Evolutionary conservation across 2,329 filamentous ascomycete species (phyloP), one percentile per base, ranked within the genome.

Genomic region (Trichoderma polysporum): DNA sequence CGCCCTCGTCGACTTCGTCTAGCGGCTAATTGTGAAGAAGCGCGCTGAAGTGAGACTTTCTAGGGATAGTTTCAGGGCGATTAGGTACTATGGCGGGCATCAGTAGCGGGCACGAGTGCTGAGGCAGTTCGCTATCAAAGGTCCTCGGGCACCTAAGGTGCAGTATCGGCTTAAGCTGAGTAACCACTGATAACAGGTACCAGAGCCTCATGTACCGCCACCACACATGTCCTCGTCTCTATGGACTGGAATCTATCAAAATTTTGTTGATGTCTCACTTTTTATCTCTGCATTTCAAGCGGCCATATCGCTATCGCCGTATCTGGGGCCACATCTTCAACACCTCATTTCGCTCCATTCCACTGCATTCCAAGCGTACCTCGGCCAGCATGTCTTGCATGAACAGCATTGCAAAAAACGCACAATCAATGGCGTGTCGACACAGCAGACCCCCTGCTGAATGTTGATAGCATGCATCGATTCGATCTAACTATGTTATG

Each of bases 381-480:
- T 56, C 61, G 61, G 50, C 61, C 61, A 56, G 61, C 61, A 56
- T 64, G 50, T 56, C 61, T 56, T 56, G 61, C 61, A 64, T 53
- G 61, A 64, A 64, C 61, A 64, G 61, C 61, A 35, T 9, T 47
- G 27, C 61, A 31, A 17, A 56, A 56, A 47, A 35, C 35, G 50
- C 61, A 39, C 49, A 47, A 27, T 27, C 37, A 7, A 64, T 64
- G 61, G 61, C 61, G 61, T 64, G 61, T 56, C 37, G 33, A 56
- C 33, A 56, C 53, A 39, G 3, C 19, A 56, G 53, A 27, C 61
- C 61, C 58, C 37, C 37, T 35, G 49, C 27, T 54, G 25, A 50
- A 56, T 64, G 54, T n/a, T 37, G 50, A 64, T 56, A 31, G 50
- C 50, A 19, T 47, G 50, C 61, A 27, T 47, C 50, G 19, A 54